Evolutionary conservation across 768 basidiomycete genomes (phyloP).

Genomic region (Dictyophora rubrovolvata): DNA sequence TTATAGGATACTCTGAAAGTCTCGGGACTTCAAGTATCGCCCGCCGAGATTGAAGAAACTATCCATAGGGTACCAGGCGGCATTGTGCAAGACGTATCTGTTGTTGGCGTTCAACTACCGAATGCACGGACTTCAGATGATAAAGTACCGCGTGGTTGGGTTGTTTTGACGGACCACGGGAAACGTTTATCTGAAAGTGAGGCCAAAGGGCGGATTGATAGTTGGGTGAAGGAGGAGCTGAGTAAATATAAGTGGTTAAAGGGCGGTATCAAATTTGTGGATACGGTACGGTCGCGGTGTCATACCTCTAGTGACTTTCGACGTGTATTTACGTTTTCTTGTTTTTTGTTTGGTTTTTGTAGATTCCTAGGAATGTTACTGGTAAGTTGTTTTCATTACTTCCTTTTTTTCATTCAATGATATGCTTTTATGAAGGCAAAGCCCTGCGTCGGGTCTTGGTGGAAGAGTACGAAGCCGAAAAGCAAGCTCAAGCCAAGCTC

Average conservation of each 20-base stretch:
- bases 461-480: conserved; percentile 24
- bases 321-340: not conserved
- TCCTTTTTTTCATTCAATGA: not conserved
- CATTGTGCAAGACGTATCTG: conserved; percentile 53
- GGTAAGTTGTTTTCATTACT: not conserved
- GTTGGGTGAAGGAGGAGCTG: conserved; percentile 51
- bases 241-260: conserved; percentile 71
- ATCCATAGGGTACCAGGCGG: conserved; percentile 50
- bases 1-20: conserved; percentile 67
- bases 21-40: conserved; percentile 71
- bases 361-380: conserved; percentile 3
- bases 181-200: conserved; percentile 31
- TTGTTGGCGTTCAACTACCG: conserved; percentile 51
- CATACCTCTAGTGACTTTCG: conserved; percentile 3
- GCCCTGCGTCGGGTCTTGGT: conserved; percentile 51
- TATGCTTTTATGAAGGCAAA: conserved; percentile 36
- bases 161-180: conserved; percentile 53
- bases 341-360: not conserved
- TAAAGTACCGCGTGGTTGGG: conserved; percentile 69
- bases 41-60: conserved; percentile 63
- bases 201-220: conserved; percentile 39
- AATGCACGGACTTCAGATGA: conserved; percentile 65
- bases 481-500: not conserved
- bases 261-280: conserved; percentile 58
- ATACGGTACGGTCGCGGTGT: conserved; percentile 41